Evolutionary conservation across 768 basidiomycete genomes (phyloP).

Genomic region (Boletus fagicola): DNA sequence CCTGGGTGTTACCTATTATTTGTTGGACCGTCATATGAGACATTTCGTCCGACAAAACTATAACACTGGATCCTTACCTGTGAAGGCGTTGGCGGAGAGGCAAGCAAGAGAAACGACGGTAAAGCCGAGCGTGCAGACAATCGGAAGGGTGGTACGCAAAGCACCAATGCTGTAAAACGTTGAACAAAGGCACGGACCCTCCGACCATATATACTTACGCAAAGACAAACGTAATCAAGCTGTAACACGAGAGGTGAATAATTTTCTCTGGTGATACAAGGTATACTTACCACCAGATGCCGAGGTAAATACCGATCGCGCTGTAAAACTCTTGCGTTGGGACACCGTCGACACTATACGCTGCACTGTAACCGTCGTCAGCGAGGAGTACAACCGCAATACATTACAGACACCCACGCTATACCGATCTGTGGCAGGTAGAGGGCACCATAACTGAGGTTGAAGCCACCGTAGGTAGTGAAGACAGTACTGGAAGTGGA

Average conservation of each 20-base stretch:
- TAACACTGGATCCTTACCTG: conserved; percentile 16
- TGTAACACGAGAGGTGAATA: conserved; percentile 2
- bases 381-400: neutral
- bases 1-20: conserved; percentile 18
- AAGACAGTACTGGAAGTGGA: conserved; percentile 24
- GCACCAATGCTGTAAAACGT: conserved; percentile 22
- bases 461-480: conserved; percentile 30
- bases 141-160: conserved; percentile 26
- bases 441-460: conserved; percentile 29
- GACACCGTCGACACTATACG: conserved; percentile 27
- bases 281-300: conserved; percentile 24
- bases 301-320: conserved; percentile 29
- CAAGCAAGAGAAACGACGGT: conserved; percentile 26
- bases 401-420: conserved; percentile 17
- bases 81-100: conserved; percentile 28
- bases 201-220: conserved; percentile 12
- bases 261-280: neutral
- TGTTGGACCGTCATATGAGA: neutral
- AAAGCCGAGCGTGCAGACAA: conserved; percentile 20
- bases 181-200: neutral
- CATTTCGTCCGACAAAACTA: neutral
- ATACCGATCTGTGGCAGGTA: conserved; percentile 27
- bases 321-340: conserved; percentile 24
- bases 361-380: conserved; percentile 16
- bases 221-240: conserved; percentile 28